Conservation (phyloP, 2,329 filamentous ascomycete genomes). For the Penicillium sp. region DNA sequence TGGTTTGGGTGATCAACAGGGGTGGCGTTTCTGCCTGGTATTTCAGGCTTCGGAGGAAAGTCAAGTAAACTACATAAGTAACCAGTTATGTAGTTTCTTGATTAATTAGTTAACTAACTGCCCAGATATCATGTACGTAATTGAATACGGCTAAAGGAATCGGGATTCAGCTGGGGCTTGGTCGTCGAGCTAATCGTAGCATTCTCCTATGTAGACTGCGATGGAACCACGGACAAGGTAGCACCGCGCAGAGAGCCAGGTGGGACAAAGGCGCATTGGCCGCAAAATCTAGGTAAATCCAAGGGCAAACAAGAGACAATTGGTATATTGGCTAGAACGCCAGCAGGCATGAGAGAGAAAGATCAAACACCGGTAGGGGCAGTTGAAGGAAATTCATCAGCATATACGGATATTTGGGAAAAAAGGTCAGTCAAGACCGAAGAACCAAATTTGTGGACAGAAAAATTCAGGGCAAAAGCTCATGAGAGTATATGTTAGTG, state of each 20-base stretch:
- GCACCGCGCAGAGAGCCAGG: slow-evolving; percentile 9
- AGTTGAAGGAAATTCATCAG: slow-evolving; percentile 19
- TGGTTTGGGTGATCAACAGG: slow-evolving; percentile 3
- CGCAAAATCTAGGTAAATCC: slow-evolving; percentile 8
- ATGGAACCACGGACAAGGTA: slow-evolving; percentile 6
- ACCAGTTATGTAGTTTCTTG: not conserved
- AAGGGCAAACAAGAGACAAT: slow-evolving; percentile 19
- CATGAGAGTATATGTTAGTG: slow-evolving; percentile 13
- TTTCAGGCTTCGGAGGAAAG: slow-evolving; percentile 5
- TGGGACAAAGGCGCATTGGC: slow-evolving; percentile 3
- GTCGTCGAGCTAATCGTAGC: not conserved
- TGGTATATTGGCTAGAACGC: slow-evolving; percentile 27
- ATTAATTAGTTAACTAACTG: not conserved
- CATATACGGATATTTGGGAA: slow-evolving; percentile 23
- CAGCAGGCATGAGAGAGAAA: slow-evolving; percentile 14
- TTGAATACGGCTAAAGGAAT: not conserved
- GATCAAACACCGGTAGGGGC: slow-evolving; percentile 5
- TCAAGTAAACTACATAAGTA: too few relatives aligned
- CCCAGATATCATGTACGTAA: not conserved
- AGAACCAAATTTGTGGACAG: slow-evolving; percentile 15
- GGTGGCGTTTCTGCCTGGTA: slow-evolving; percentile 2
- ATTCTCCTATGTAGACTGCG: slow-evolving; percentile 4
- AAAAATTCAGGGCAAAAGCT: slow-evolving; percentile 12
- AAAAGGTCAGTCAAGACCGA: slow-evolving; percentile 1
- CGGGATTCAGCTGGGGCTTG: not conserved